A percentile compares a stretch with the other conserved stretches of the same genome.
phyloP scores from a whole-genome alignment of 2,329 filamentous ascomycete genomes.

The Sclerotinia subarctica region DNA sequence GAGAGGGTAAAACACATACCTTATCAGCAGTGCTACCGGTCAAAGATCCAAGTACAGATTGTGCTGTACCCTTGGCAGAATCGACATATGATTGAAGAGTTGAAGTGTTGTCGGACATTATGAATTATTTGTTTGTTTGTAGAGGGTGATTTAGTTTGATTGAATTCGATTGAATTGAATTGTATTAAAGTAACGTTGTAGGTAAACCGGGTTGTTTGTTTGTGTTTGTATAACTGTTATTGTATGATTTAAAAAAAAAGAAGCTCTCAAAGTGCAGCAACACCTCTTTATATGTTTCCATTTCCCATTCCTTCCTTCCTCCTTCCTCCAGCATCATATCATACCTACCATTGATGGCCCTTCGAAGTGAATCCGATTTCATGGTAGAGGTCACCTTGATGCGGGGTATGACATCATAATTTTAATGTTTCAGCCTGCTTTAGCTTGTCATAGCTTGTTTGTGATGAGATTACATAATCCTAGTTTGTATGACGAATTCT shows the following conservation, averaged over 20 bases:
- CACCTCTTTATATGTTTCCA: neutral
- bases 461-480: neutral
- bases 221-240: neutral
- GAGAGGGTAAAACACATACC: constrained; percentile 46
- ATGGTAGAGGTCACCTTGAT: neutral
- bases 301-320: neutral
- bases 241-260: neutral
- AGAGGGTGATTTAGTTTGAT: neutral
- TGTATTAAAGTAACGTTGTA: neutral
- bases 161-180: neutral
- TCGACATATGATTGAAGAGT: constrained; percentile 77
- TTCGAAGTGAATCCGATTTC: neutral
- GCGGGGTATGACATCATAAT: constrained; percentile 7
- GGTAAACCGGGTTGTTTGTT: neutral
- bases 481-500: neutral
- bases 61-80: constrained; percentile 67
- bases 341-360: neutral
- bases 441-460: neutral
- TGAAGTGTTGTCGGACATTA: constrained; percentile 57
- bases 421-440: neutral
- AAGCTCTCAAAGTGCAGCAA: neutral
- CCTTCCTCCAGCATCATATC: neutral
- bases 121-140: constrained; percentile 9
- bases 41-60: constrained; percentile 67
- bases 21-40: constrained; percentile 67